A percentile compares a stretch with the other conserved stretches of the same genome.
Evolutionary conservation across 2,329 filamentous ascomycete species (phyloP).

Genomic region (Leptoxyphium fumago): DNA sequence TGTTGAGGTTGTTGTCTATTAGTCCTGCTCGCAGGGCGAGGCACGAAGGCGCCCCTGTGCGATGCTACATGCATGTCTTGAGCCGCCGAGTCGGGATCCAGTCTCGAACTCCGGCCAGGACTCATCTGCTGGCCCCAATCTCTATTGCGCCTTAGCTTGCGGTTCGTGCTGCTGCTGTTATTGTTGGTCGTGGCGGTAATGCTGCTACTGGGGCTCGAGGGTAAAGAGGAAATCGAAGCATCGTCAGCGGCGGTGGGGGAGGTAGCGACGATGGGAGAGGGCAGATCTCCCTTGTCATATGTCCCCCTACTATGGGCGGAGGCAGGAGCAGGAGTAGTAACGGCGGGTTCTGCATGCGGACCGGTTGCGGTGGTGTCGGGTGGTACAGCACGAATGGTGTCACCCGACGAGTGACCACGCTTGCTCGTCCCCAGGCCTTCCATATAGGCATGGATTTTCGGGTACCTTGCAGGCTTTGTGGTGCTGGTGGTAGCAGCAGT

Average conservation of each 20-base stretch:
- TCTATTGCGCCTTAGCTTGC: conserved; percentile 3
- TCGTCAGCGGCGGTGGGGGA: neutral
- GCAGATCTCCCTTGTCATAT: conserved; percentile 1
- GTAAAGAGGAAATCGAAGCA: neutral
- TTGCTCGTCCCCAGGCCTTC: neutral
- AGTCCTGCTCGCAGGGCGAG: conserved; percentile 13
- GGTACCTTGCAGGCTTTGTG: no score
- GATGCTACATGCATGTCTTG: conserved; percentile 2
- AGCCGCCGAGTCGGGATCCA: neutral
- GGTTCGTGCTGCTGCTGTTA: neutral
- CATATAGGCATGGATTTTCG: neutral
- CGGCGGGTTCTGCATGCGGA: conserved; percentile 6
- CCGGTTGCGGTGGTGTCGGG: conserved; percentile 33
- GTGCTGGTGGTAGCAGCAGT: neutral
- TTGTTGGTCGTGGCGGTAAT: neutral
- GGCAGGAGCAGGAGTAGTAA: neutral
- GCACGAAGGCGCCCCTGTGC: conserved; percentile 3
- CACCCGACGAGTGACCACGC: conserved; percentile 1
- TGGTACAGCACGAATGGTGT: conserved; percentile 49
- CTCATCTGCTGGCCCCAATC: conserved; percentile 3
- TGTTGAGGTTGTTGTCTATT: conserved; percentile 7
- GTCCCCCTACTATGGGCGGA: conserved; percentile 1
- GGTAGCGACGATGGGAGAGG: neutral
- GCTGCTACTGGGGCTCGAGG: conserved; percentile 1
- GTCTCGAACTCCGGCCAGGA: neutral